phyloP scores from a whole-genome alignment of 148 eudicot genomes.

The Mesembryanthemum crystallinum region DNA sequence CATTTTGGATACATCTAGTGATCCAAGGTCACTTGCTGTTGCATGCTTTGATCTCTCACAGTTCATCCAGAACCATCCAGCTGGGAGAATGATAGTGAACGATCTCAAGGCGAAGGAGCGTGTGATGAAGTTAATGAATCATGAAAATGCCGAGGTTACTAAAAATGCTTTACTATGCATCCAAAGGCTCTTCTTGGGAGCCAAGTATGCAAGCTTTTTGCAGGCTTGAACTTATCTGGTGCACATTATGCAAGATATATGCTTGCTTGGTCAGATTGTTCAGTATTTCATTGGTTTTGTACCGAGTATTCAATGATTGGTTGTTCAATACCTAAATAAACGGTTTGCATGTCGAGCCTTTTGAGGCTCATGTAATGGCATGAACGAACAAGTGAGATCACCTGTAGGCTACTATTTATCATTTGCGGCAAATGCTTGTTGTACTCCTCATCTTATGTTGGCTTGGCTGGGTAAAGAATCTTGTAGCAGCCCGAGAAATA shows the following conservation, averaged over 20 bases:
- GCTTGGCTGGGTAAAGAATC: background rate
- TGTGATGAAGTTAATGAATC: slow-evolving; percentile 92
- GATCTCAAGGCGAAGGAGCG: slow-evolving; percentile 94
- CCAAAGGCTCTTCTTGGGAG: slow-evolving; percentile 97
- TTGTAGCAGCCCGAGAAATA: background rate
- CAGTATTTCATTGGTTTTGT: slow-evolving; percentile 1
- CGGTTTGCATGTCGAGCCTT: slow-evolving; percentile 16
- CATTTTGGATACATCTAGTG: slow-evolving; percentile 72
- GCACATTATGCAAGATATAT: slow-evolving; percentile 10
- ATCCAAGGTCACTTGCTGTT: slow-evolving; percentile 81
- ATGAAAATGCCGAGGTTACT: slow-evolving; percentile 88
- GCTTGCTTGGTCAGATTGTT: background rate
- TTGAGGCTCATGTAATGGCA: slow-evolving; percentile 18
- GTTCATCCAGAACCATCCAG: slow-evolving; percentile 87
- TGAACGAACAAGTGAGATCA: slow-evolving; percentile 18
- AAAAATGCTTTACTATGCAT: slow-evolving; percentile 89
- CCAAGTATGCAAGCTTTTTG: slow-evolving; percentile 97
- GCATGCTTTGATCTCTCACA: slow-evolving; percentile 97
- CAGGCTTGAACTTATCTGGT: slow-evolving; percentile 49
- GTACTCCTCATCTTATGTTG: background rate
- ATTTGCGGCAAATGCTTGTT: slow-evolving; percentile 15
- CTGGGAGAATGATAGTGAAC: slow-evolving; percentile 84
- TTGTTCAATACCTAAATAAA: slow-evolving; percentile 27
- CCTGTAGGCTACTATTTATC: slow-evolving; percentile 17
- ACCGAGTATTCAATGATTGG: slow-evolving; percentile 22